Base-by-base conservation (phyloP, 2,329 filamentous ascomycete genomes). In the Colletotrichum nymphaeae region DNA sequence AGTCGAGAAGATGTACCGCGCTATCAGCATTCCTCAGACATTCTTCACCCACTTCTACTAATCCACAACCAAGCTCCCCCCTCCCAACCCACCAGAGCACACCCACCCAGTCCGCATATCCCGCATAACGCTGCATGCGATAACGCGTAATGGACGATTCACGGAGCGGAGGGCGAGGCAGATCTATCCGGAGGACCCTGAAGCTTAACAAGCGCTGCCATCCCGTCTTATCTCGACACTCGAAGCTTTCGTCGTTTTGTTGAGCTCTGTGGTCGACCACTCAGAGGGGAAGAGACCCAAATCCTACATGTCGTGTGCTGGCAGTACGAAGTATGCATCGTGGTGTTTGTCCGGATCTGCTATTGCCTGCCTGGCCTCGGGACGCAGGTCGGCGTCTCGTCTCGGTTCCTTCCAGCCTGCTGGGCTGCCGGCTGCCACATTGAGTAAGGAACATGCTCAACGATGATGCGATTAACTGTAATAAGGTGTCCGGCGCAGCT, bases 221-320 rank as follows among this genome's bases (percentile, higher is more conserved):
- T 73, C 71, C 71, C 71, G 67, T 73, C 71, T 73, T 73, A 65
- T 73, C 67, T 73, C 62, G 71, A 70, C 67, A 70, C 35, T 62
- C 60, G 56, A 73, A 63, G 67, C 67, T 71, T 66, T 66, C 56
- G 49, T 55, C 49, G 71, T 66, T 73, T 70, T 42, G 67, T 32
- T 55, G 56, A 32, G 22, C 24, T 65, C 42, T 63, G 19, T 60
- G 52, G 16, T 59, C 46, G 49, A 30, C 62, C 60, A 37, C 22
- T 70, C 60, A 53, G 22, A 22, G 26, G n/a, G 16, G 11, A 22
- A 52, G 28, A 52, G 16, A 49, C 56, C 26, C 46, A 55, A 56
- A 55, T 49, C 19, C 16, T n/a, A 22, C 42, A 49, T 37, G 28
- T 67, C 28, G 53, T 69, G 52, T 70, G 63, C 49, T 62, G 42